Percentiles rank a stretch among this genome's conserved stretches.
These are phyloP conservation scores for Fusarium sp. DNA, from an alignment of 2,329 filamentous ascomycete genomes.

Conservation along the genomic window DNA sequence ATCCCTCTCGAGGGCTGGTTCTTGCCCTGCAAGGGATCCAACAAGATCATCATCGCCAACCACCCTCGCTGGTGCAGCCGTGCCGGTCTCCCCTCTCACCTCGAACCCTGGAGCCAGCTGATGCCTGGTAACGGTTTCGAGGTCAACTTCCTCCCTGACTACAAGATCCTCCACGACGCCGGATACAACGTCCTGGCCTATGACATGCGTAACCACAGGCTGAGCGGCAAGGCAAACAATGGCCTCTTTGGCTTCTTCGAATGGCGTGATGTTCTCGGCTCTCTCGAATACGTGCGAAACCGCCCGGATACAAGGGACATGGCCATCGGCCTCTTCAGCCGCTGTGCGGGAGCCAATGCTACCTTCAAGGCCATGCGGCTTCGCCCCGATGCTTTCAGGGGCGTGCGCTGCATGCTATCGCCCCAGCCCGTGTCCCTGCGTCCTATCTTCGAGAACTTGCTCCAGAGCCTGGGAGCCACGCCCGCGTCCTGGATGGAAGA, in stretches of 20 bases:
- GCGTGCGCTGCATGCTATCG: constrained; percentile 22
- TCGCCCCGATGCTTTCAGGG: constrained; percentile 17
- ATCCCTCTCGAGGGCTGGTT: constrained; percentile 30
- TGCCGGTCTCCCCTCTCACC: constrained; percentile 21
- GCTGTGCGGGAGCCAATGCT: constrained; percentile 24
- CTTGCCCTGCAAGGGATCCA: constrained; percentile 18
- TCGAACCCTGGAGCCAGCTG: constrained; percentile 19
- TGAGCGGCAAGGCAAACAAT: constrained; percentile 21
- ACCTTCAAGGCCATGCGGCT: constrained; percentile 15
- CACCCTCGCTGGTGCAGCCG: constrained; percentile 34
- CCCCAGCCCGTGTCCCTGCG: constrained; percentile 19
- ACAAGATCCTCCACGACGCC: constrained; percentile 28
- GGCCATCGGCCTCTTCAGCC: constrained; percentile 27
- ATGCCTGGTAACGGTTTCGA: constrained; percentile 31
- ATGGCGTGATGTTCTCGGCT: constrained; percentile 29
- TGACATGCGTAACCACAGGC: constrained; percentile 27
- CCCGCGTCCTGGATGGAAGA: constrained; percentile 24
- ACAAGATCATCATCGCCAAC: constrained; percentile 31
- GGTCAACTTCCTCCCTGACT: constrained; percentile 31
- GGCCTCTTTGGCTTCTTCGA: constrained; percentile 32
- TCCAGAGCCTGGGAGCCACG: constrained; percentile 11
- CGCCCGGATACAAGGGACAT: neutral
- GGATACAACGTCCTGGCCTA: constrained; percentile 31
- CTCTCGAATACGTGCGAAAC: constrained; percentile 16
- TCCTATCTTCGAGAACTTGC: constrained; percentile 4